A percentile compares a stretch with the other conserved stretches of the same genome.
These are phyloP conservation scores for Pyrenophora graminea DNA, from an alignment of 2,329 filamentous ascomycete genomes.

Conservation along the genomic window DNA sequence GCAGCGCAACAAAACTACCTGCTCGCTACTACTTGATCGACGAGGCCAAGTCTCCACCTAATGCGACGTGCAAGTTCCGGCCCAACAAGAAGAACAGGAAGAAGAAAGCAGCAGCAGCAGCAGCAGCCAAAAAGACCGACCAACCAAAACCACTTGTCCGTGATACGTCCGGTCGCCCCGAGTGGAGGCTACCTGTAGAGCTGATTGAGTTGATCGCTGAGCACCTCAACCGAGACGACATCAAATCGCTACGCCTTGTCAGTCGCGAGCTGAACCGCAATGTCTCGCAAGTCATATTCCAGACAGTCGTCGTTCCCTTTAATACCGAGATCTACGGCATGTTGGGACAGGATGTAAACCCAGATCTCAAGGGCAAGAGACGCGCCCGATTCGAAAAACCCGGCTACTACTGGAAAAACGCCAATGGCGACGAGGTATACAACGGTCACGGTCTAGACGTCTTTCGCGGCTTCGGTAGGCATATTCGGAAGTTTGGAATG, in stretches of 20 bases:
- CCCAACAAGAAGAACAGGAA: neutral
- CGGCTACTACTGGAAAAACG: conserved; percentile 50
- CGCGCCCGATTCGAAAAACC: conserved; percentile 32
- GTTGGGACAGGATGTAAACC: conserved; percentile 47
- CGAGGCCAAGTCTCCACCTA: neutral
- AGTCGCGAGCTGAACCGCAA: conserved; percentile 63
- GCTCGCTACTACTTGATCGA: conserved; percentile 31
- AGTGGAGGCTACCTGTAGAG: conserved; percentile 60
- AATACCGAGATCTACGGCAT: conserved; percentile 65
- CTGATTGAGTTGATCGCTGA: conserved; percentile 63
- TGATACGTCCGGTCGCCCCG: conserved; percentile 43
- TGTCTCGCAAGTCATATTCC: conserved; percentile 63
- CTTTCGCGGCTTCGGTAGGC: conserved; percentile 63
- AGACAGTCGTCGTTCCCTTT: conserved; percentile 68
- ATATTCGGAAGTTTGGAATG: conserved; percentile 68
- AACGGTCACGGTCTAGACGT: conserved; percentile 65
- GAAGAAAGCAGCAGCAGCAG: neutral
- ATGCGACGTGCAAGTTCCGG: conserved; percentile 2
- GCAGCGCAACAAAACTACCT: conserved; percentile 32
- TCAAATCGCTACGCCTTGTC: conserved; percentile 66
- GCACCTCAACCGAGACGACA: conserved; percentile 61
- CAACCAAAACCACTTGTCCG: neutral
- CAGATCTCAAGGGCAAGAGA: conserved; percentile 44
- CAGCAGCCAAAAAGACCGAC: neutral
- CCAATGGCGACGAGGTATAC: conserved; percentile 50